Conservation (phyloP, 768 basidiomycete species). For the Amanita polypyramis region DNA sequence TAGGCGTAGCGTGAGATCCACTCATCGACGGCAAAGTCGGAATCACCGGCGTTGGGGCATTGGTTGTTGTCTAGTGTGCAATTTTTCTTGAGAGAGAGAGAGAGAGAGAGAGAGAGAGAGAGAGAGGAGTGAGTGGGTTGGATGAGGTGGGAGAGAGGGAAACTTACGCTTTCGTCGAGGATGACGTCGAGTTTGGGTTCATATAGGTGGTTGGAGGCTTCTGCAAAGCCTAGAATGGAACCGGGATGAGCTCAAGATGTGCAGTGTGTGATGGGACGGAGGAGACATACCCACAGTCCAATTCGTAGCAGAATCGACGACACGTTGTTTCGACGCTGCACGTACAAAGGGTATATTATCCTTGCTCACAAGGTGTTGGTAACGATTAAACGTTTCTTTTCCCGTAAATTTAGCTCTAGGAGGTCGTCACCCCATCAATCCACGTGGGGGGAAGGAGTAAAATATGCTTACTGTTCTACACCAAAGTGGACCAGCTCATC, state of each 20-base stretch:
- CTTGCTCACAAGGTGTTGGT: conserved; percentile 33
- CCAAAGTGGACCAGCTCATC: conserved; percentile 61
- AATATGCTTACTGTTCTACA: conserved; percentile 41
- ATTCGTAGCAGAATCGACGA: conserved; percentile 56
- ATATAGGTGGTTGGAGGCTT: conserved; percentile 35
- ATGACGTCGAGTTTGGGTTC: conserved; percentile 44
- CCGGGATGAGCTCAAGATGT: background rate
- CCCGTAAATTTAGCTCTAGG: conserved; percentile 37
- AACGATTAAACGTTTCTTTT: conserved; percentile 38
- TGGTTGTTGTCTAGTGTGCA: conserved; percentile 57
- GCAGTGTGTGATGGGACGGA: background rate
- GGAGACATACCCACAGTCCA: conserved; percentile 49
- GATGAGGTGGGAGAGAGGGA: background rate
- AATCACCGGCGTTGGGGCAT: conserved; percentile 47
- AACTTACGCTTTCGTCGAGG: conserved; percentile 42
- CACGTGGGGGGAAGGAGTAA: background rate
- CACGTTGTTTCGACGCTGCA: conserved; percentile 40
- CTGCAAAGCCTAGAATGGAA: conserved; percentile 41
- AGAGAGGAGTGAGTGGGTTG: too few relatives aligned
- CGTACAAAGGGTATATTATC: conserved; percentile 40
- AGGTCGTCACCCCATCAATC: background rate
- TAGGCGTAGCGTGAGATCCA: conserved; percentile 52
- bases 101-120: background rate
- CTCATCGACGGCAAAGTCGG: conserved; percentile 30
- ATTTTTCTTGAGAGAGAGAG: conserved; percentile 33